These are phyloP conservation scores for Astrothelium subdiscretum DNA, from an alignment of 495 filamentous ascomycete species.

Conservation along the genomic window DNA sequence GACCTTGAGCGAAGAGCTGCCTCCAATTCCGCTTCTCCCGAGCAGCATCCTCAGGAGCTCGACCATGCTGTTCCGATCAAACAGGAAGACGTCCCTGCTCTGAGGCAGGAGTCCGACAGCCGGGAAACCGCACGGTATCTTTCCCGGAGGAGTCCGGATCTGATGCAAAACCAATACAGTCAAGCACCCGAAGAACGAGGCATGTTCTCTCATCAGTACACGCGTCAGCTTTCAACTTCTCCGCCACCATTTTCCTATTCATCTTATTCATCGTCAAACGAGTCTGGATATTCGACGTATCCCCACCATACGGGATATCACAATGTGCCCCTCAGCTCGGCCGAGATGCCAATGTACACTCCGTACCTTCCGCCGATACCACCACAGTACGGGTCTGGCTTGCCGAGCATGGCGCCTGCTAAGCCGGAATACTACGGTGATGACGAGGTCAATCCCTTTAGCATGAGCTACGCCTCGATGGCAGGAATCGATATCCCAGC, in stretches of 20 bases:
- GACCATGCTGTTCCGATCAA: slow-evolving; percentile 22
- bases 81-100: slow-evolving; percentile 16
- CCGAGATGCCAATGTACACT: slow-evolving; percentile 44
- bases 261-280: slow-evolving; percentile 53
- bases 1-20: slow-evolving; percentile 89
- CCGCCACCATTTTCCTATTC: slow-evolving; percentile 65
- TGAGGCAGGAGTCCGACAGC: slow-evolving; percentile 30
- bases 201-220: slow-evolving; percentile 59
- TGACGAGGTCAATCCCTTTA: slow-evolving; percentile 65
- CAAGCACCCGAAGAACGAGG: slow-evolving; percentile 30
- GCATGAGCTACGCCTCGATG: slow-evolving; percentile 62
- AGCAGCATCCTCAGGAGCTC: slow-evolving; percentile 47
- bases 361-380: slow-evolving; percentile 54
- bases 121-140: slow-evolving; percentile 12
- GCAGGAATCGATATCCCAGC: slow-evolving; percentile 61
- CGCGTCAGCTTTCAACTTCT: slow-evolving; percentile 55
- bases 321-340: slow-evolving; percentile 44
- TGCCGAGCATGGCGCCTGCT: slow-evolving; percentile 57
- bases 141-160: slow-evolving; percentile 18
- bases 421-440: slow-evolving; percentile 49
- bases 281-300: slow-evolving; percentile 54
- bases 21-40: slow-evolving; percentile 61
- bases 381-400: slow-evolving; percentile 43
- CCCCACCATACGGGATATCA: slow-evolving; percentile 53
- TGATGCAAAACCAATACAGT: slow-evolving; percentile 21